Conservation (phyloP, 2,329 filamentous ascomycete species). For the Trichoderma polysporum region DNA sequence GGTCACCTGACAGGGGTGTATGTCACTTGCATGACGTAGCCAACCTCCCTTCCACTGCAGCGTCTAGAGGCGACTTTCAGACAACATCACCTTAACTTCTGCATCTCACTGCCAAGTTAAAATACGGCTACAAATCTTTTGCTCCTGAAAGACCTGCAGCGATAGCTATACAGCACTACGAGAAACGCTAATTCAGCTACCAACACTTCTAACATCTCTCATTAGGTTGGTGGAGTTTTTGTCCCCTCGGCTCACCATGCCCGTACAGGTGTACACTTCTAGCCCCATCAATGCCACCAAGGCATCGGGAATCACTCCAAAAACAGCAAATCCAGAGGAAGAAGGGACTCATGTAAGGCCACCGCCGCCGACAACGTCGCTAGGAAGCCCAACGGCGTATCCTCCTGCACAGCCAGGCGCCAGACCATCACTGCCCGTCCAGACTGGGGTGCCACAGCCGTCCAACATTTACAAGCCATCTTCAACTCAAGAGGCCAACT, state of each 20-base stretch:
- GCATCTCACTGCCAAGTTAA: background rate
- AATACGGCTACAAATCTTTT: background rate
- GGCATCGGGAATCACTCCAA: conserved; percentile 48
- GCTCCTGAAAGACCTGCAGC: background rate
- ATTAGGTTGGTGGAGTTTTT: background rate
- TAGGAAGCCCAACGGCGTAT: conserved; percentile 30
- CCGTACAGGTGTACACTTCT: conserved; percentile 57
- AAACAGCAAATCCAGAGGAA: conserved; percentile 39
- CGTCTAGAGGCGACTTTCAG: background rate
- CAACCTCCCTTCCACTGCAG: background rate
- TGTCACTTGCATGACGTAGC: conserved; percentile 18
- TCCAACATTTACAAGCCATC: conserved; percentile 42
- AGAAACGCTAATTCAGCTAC: background rate
- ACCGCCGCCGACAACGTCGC: conserved; percentile 32
- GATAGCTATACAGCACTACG: background rate
- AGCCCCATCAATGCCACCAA: conserved; percentile 60
- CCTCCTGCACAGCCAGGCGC: conserved; percentile 50
- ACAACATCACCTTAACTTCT: background rate
- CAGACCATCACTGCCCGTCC: conserved; percentile 43
- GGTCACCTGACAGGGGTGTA: conserved; percentile 9
- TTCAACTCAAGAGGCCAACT: conserved; percentile 39
- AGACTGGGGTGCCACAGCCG: conserved; percentile 41
- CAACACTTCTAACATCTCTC: background rate
- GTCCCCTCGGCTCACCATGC: conserved; percentile 44
- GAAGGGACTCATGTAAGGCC: conserved; percentile 25